Evolutionary conservation across 768 basidiomycete genomes (phyloP).

Genomic region (Suillus luteus): DNA sequence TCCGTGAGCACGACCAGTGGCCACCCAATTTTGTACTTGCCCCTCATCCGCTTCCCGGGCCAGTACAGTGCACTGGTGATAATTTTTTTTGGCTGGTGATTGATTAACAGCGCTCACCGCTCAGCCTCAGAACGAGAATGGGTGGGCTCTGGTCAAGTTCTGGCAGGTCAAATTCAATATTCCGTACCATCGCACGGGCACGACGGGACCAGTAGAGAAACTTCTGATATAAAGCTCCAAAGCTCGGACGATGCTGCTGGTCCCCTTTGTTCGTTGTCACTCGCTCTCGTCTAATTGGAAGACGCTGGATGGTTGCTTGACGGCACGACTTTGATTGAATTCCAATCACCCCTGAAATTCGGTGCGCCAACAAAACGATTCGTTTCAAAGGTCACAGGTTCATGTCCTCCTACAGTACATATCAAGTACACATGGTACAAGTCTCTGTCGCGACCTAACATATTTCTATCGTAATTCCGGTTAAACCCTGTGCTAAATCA

Average conservation of each 20-base stretch:
- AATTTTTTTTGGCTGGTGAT: background rate
- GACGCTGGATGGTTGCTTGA: background rate
- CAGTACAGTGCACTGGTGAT: background rate
- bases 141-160: background rate
- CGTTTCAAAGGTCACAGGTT: background rate
- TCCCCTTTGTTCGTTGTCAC: background rate
- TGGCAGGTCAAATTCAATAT: background rate
- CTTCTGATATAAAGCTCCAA: background rate
- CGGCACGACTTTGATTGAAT: background rate
- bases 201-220: background rate
- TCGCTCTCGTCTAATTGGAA: background rate
- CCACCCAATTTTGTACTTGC: background rate
- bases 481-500: background rate
- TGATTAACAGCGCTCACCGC: background rate
- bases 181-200: background rate
- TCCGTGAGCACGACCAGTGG: background rate
- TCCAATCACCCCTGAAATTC: slow-evolving; percentile 1
- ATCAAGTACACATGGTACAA: background rate
- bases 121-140: background rate
- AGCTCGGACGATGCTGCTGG: background rate
- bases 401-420: background rate
- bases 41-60: background rate
- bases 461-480: background rate
- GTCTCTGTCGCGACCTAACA: background rate
- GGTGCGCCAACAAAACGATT: background rate